phyloP scores from a whole-genome alignment of 2,329 filamentous ascomycete genomes.

The Colletotrichum destructivum region DNA sequence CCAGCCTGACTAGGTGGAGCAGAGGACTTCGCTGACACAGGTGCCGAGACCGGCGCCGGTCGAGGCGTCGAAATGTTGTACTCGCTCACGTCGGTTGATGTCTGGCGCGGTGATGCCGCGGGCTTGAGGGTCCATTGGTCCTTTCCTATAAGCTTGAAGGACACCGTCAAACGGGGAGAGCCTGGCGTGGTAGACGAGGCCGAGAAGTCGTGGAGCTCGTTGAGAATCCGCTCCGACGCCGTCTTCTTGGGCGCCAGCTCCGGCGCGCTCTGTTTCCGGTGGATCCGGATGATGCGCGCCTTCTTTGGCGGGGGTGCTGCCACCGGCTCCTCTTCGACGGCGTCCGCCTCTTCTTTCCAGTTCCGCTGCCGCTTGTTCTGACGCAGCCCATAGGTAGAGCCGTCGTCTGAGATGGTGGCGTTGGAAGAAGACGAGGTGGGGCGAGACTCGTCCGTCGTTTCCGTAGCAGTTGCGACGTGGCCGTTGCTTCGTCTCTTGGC shows the following conservation, averaged over 20 bases:
- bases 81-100: slow-evolving; percentile 38
- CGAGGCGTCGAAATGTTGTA: slow-evolving; percentile 29
- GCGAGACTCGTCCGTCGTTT: slow-evolving; percentile 62
- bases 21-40: slow-evolving; percentile 38
- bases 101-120: slow-evolving; percentile 28
- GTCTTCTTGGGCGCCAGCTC: slow-evolving; percentile 24
- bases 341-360: slow-evolving; percentile 65
- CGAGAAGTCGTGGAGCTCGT: slow-evolving; percentile 26
- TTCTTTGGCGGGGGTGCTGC: slow-evolving; percentile 54
- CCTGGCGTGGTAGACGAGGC: slow-evolving; percentile 16
- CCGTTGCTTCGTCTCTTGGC: slow-evolving; percentile 40
- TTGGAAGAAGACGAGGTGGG: slow-evolving; percentile 69
- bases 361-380: slow-evolving; percentile 65
- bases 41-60: slow-evolving; percentile 38
- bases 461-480: slow-evolving; percentile 11
- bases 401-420: slow-evolving; percentile 53
- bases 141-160: slow-evolving; percentile 37
- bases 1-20: slow-evolving; percentile 41
- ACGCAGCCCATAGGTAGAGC: slow-evolving; percentile 40
- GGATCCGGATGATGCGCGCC: slow-evolving; percentile 41
- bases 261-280: slow-evolving; percentile 37
- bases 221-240: slow-evolving; percentile 29
- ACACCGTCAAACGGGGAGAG: slow-evolving; percentile 23
- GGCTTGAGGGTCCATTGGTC: slow-evolving; percentile 34
- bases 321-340: slow-evolving; percentile 54